A percentile compares a stretch with the other conserved stretches of the same genome.
Conservation (phyloP, 306 rosid genomes). For the Trifolium fragiferum region DNA sequence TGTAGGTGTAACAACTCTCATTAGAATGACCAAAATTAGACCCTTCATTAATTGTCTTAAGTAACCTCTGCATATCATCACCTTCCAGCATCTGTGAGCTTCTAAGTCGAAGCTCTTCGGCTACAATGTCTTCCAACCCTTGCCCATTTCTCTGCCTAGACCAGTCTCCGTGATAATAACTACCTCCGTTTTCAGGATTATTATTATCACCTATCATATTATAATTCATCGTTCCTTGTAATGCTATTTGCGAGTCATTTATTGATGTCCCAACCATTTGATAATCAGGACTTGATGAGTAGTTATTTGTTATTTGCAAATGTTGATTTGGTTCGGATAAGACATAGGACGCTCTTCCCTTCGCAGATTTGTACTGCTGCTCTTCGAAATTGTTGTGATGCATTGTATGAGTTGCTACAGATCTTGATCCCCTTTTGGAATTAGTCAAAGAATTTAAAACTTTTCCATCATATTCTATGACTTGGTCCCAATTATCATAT, state of each 20-base stretch:
- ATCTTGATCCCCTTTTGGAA: constrained; percentile 45
- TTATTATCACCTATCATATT: constrained; percentile 50
- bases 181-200: constrained; percentile 46
- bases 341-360: constrained; percentile 51
- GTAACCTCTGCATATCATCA: constrained; percentile 85
- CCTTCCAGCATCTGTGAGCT: constrained; percentile 83
- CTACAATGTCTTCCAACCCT: constrained; percentile 73
- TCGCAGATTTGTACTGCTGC: constrained; percentile 49
- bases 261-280: constrained; percentile 50
- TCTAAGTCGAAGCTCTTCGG: constrained; percentile 78
- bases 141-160: constrained; percentile 57
- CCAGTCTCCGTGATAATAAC: constrained; percentile 65
- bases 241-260: constrained; percentile 51
- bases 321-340: constrained; percentile 51
- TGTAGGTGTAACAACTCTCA: constrained; percentile 57
- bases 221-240: constrained; percentile 52
- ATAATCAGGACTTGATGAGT: constrained; percentile 47
- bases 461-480: constrained; percentile 75
- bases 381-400: constrained; percentile 40
- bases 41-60: constrained; percentile 62
- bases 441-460: constrained; percentile 52
- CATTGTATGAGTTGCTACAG: constrained; percentile 41
- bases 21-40: constrained; percentile 54
- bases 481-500: constrained; percentile 87
- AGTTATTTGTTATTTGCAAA: constrained; percentile 47